Percentiles rank a stretch among this genome's conserved stretches.
These are phyloP conservation scores for Hysterium pulicare DNA, from an alignment of 2,329 filamentous ascomycete genomes.

Conservation along the genomic window DNA sequence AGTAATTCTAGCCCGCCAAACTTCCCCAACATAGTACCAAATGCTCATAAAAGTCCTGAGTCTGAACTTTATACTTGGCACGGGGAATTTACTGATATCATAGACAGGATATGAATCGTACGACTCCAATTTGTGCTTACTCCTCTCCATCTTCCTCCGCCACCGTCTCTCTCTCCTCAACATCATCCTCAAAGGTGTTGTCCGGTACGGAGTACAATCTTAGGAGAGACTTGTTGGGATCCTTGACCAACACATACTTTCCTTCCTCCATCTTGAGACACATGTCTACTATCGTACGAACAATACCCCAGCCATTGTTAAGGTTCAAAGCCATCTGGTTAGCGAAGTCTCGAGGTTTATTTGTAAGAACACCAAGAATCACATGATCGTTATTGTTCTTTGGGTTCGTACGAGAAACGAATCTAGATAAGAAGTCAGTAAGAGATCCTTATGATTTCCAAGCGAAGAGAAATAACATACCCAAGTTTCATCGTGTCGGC, in stretches of 20 bases:
- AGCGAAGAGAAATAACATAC: slow-evolving; percentile 49
- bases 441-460: slow-evolving; percentile 5
- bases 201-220: slow-evolving; percentile 87
- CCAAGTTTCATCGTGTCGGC: slow-evolving; percentile 99
- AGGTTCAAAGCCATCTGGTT: slow-evolving; percentile 97
- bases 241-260: slow-evolving; percentile 78
- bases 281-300: slow-evolving; percentile 97
- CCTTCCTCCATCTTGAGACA: slow-evolving; percentile 72
- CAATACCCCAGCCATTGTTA: slow-evolving; percentile 97
- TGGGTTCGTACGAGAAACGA: slow-evolving; percentile 91
- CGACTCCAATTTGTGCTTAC: no score
- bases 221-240: slow-evolving; percentile 95
- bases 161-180: slow-evolving; percentile 62
- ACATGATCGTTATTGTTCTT: slow-evolving; percentile 92
- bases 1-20: no score
- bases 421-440: slow-evolving; percentile 54
- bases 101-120: no score
- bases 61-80: no score
- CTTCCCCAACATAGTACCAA: no score
- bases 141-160: slow-evolving; percentile 56
- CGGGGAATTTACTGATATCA: no score
- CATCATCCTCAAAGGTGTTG: slow-evolving; percentile 87
- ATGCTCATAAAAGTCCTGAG: no score
- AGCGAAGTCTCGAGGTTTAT: slow-evolving; percentile 97
- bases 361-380: slow-evolving; percentile 90